Evolutionary conservation across 1,139 yeast species (phyloP).

Genomic region (Blastobotrys proliferans): DNA sequence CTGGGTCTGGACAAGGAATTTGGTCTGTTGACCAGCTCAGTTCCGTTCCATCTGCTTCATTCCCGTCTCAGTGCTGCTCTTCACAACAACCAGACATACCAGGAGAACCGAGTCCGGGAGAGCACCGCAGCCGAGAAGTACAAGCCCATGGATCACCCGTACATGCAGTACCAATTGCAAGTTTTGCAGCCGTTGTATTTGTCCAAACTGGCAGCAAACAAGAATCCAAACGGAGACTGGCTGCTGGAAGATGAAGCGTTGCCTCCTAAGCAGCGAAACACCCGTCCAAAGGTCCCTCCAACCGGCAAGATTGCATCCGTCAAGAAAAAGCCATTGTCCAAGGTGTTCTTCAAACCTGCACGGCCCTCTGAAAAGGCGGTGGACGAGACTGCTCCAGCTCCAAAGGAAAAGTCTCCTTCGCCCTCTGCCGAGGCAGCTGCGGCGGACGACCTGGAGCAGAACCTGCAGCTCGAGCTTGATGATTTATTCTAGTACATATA

Average conservation of each 20-base stretch:
- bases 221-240: constrained; percentile 40
- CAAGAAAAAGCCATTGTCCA: constrained; percentile 46
- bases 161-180: constrained; percentile 50
- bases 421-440: neutral
- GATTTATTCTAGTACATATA: neutral
- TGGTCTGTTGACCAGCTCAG: constrained; percentile 78
- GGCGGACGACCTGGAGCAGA: neutral
- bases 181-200: constrained; percentile 56
- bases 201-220: constrained; percentile 30
- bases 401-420: neutral
- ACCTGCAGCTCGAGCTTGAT: neutral
- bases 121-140: constrained; percentile 28
- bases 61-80: constrained; percentile 53
- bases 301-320: constrained; percentile 77
- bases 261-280: constrained; percentile 72
- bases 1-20: constrained; percentile 91
- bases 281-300: constrained; percentile 87
- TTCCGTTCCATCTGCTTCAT: constrained; percentile 85
- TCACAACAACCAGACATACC: constrained; percentile 13
- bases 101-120: constrained; percentile 6
- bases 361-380: constrained; percentile 13
- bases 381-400: constrained; percentile 7
- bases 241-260: constrained; percentile 73
- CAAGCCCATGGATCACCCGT: constrained; percentile 44
- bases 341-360: constrained; percentile 25